A percentile compares a stretch with the other conserved stretches of the same genome.
These are phyloP conservation scores for Diplodia seriata DNA, from an alignment of 2,329 filamentous ascomycete genomes.

Conservation along the genomic window DNA sequence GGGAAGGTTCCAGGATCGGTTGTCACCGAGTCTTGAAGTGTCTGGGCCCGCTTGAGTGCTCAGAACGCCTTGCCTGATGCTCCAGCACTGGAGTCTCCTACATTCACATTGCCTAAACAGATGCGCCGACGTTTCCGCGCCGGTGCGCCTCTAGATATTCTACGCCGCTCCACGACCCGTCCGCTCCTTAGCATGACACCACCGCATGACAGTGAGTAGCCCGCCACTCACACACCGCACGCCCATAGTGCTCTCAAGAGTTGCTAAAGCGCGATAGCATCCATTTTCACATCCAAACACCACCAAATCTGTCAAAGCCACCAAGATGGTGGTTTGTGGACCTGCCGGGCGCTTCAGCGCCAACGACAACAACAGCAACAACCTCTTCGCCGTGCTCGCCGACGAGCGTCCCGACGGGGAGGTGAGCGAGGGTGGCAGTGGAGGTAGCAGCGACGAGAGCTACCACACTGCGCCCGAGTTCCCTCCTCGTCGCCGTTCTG, in stretches of 20 bases:
- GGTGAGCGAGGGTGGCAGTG: neutral
- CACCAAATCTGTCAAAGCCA: too few species aligned
- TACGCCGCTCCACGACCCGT: neutral
- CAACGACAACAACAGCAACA: too few species aligned
- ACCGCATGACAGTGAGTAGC: neutral
- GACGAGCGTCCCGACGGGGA: neutral
- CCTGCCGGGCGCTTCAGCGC: too few species aligned
- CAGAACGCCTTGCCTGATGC: neutral
- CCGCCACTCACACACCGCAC: too few species aligned
- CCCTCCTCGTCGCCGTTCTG: neutral
- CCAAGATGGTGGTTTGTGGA: too few species aligned
- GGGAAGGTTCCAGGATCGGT: neutral
- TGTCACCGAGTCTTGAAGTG: neutral
- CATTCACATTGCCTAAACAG: too few species aligned
- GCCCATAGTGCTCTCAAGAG: neutral
- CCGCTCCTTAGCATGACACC: neutral
- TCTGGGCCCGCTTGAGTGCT: neutral
- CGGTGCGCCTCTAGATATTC: neutral
- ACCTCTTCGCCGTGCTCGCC: too few species aligned
- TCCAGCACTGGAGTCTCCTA: neutral
- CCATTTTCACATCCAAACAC: too few species aligned
- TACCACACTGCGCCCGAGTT: neutral
- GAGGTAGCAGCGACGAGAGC: neutral
- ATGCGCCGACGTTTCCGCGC: neutral
- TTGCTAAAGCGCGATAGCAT: too few species aligned